A percentile compares a stretch with the other conserved stretches of the same genome.
Evolutionary conservation across 495 filamentous ascomycete species (phyloP).

Genomic region (Chaetomium fimeti): DNA sequence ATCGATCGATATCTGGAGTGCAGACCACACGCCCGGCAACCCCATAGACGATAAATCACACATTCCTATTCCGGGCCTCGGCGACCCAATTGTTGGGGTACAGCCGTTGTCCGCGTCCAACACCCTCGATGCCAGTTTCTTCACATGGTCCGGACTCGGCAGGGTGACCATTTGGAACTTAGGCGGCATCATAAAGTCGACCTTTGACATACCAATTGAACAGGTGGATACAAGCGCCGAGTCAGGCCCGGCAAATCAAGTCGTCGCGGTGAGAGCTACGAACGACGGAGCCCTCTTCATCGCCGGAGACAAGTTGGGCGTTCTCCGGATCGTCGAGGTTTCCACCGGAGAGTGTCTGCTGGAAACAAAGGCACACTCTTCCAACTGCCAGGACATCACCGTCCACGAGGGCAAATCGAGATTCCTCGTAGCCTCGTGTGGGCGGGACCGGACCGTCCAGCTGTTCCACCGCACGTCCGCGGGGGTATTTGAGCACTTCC

Average conservation of each 20-base stretch:
- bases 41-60: conserved; percentile 34
- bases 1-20: conserved; percentile 64
- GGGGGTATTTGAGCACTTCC: conserved; percentile 49
- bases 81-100: conserved; percentile 76
- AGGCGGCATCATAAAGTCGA: conserved; percentile 63
- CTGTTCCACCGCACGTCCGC: conserved; percentile 64
- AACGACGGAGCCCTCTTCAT: conserved; percentile 63
- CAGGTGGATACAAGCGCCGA: conserved; percentile 58
- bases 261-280: conserved; percentile 66
- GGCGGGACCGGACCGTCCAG: conserved; percentile 87
- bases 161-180: conserved; percentile 76
- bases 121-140: conserved; percentile 64
- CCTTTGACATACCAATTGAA: conserved; percentile 67
- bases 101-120: conserved; percentile 58
- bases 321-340: conserved; percentile 60
- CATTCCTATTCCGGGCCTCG: conserved; percentile 64
- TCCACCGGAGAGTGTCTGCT: conserved; percentile 53
- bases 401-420: conserved; percentile 56
- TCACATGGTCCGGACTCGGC: conserved; percentile 82
- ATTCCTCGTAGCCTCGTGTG: conserved; percentile 70
- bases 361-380: conserved; percentile 78
- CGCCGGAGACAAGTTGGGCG: conserved; percentile 80
- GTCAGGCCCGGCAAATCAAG: conserved; percentile 63
- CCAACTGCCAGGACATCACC: conserved; percentile 80
- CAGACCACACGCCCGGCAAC: conserved; percentile 38